phyloP scores from a whole-genome alignment of 768 basidiomycete species.

The Amanita rimosa region DNA sequence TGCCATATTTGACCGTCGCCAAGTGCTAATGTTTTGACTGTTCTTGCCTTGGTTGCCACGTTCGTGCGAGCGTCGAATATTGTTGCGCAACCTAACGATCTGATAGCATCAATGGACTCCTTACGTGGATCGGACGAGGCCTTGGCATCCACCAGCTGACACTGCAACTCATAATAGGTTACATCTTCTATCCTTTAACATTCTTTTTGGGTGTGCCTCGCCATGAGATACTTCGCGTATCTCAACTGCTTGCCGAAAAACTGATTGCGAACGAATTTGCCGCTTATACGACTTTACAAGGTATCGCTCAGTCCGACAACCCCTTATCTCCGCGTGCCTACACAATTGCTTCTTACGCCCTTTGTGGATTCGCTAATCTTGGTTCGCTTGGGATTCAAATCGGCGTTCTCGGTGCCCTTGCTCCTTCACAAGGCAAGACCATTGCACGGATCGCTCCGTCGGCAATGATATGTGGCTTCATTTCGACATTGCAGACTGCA shows the following conservation, averaged over 20 bases:
- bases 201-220: constrained; percentile 78
- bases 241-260: constrained; percentile 77
- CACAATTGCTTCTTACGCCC: constrained; percentile 77
- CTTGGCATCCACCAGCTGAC: constrained; percentile 79
- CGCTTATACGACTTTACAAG: constrained; percentile 55
- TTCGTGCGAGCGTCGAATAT: constrained; percentile 14
- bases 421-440: constrained; percentile 45
- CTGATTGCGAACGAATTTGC: constrained; percentile 83
- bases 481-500: constrained; percentile 25
- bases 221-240: constrained; percentile 69
- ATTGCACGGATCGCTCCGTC: constrained; percentile 63
- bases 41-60: constrained; percentile 69
- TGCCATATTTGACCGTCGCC: constrained; percentile 1
- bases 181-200: constrained; percentile 80
- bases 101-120: constrained; percentile 60
- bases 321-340: constrained; percentile 65
- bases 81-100: background rate
- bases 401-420: constrained; percentile 34
- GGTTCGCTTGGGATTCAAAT: constrained; percentile 78
- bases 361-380: constrained; percentile 88
- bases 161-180: constrained; percentile 74
- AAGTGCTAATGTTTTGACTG: constrained; percentile 76
- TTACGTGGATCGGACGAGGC: constrained; percentile 83
- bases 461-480: constrained; percentile 23
- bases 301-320: constrained; percentile 27